Evolutionary conservation across 2,329 filamentous ascomycete species (phyloP).

Genomic region (Purpureocillium takamizusanense): DNA sequence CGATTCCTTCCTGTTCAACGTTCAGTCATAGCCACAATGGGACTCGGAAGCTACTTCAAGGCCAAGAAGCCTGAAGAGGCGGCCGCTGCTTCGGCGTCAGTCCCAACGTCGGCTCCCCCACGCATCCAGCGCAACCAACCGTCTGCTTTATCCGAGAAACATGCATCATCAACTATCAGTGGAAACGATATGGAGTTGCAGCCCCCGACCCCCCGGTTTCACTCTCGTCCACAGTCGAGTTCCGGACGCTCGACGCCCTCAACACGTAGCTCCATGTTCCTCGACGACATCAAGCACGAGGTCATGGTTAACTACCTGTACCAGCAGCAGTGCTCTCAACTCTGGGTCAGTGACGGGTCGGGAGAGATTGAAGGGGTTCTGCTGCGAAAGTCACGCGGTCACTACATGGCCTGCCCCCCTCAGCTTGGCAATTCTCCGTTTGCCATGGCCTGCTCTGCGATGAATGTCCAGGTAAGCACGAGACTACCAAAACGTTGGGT

Average conservation of each 20-base stretch:
- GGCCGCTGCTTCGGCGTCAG: constrained; percentile 7
- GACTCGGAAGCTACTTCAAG: constrained; percentile 55
- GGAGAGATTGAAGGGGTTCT: constrained; percentile 65
- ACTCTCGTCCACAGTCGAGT: constrained; percentile 25
- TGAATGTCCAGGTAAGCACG: constrained; percentile 58
- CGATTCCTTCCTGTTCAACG: too few species aligned
- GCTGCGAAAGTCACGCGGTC: constrained; percentile 55
- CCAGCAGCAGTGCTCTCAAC: constrained; percentile 65
- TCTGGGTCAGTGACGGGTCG: constrained; percentile 64
- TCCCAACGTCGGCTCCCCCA: constrained; percentile 7
- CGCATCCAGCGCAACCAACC: constrained; percentile 14
- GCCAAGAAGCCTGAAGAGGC: constrained; percentile 14
- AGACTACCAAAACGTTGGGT: not conserved
- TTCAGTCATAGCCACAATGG: constrained; percentile 33
- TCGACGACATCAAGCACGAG: constrained; percentile 70
- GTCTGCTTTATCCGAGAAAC: constrained; percentile 27
- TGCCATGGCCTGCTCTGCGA: constrained; percentile 53
- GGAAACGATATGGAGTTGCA: constrained; percentile 39
- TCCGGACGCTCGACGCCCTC: constrained; percentile 34
- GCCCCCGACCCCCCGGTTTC: constrained; percentile 31
- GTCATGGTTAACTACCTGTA: constrained; percentile 79
- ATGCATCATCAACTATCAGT: constrained; percentile 13
- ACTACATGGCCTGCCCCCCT: constrained; percentile 66
- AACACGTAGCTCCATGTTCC: constrained; percentile 41
- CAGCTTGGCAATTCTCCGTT: constrained; percentile 54